Conservation (phyloP, 306 rosid genomes). For the Casuarina cunninghamiana region DNA sequence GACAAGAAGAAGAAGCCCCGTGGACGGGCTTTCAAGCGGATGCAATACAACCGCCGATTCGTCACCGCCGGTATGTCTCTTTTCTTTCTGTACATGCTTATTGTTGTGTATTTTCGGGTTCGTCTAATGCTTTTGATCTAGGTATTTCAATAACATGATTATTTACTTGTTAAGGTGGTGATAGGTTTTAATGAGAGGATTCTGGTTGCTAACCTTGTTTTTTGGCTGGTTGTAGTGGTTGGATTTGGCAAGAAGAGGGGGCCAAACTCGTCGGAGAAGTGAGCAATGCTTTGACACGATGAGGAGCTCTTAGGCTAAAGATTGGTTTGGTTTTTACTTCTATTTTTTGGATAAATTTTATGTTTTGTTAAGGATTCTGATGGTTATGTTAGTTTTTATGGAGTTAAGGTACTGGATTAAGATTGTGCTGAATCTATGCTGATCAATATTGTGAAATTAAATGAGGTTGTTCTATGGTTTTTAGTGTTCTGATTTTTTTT, state of each 20-base stretch:
- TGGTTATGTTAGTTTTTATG: neutral
- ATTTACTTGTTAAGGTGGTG: too few relatives aligned
- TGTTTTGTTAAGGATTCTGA: neutral
- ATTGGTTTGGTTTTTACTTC: neutral
- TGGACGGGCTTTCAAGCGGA: slow-evolving; percentile 56
- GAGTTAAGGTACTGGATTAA: neutral
- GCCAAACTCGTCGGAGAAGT: slow-evolving; percentile 63
- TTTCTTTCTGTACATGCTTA: neutral
- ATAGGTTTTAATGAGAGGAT: neutral
- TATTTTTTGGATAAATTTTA: neutral
- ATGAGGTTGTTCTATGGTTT: neutral
- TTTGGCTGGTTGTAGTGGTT: slow-evolving; percentile 38
- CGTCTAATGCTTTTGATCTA: neutral
- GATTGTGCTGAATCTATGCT: neutral
- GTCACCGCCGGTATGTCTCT: slow-evolving; percentile 47
- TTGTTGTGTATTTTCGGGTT: neutral
- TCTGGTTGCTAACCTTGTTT: neutral
- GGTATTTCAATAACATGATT: neutral
- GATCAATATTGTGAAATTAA: neutral
- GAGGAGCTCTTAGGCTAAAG: neutral
- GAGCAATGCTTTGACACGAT: slow-evolving; percentile 1
- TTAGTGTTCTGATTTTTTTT: neutral
- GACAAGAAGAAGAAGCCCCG: slow-evolving; percentile 61
- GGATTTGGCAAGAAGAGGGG: slow-evolving; percentile 66
- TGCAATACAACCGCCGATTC: slow-evolving; percentile 62